phyloP scores from a whole-genome alignment of 139 green algal genomes.

The Ettlia oleoabundans region DNA sequence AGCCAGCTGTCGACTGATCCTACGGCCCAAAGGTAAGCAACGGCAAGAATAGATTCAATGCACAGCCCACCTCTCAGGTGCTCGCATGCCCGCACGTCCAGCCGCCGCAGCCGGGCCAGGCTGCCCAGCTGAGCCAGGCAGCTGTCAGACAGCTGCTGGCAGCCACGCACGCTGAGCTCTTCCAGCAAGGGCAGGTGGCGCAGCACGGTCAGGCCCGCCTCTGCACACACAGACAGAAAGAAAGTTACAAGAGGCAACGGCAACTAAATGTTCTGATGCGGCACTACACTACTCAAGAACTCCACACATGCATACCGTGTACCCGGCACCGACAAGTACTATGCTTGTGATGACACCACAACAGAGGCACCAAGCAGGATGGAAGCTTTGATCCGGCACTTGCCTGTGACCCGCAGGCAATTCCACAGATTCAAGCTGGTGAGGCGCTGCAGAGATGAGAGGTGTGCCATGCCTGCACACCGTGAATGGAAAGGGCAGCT shows the following conservation, averaged over 20 bases:
- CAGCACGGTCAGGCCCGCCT: slow-evolving; percentile 41
- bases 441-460: slow-evolving; percentile 34
- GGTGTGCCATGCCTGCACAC: slow-evolving; percentile 32
- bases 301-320: too few relatives aligned
- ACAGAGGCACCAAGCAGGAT: not conserved
- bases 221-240: too few relatives aligned
- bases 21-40: too few relatives aligned
- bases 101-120: slow-evolving; percentile 31
- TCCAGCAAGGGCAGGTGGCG: slow-evolving; percentile 4
- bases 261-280: too few relatives aligned
- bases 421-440: slow-evolving; percentile 53
- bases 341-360: not conserved
- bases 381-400: not conserved
- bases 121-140: slow-evolving; percentile 22
- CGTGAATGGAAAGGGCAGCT: not conserved
- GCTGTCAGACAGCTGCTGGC: slow-evolving; percentile 52
- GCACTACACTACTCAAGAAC: too few relatives aligned
- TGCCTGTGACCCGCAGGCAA: slow-evolving; percentile 47
- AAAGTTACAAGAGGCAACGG: too few relatives aligned
- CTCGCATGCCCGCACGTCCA: slow-evolving; percentile 61
- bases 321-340: too few relatives aligned
- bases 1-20: too few relatives aligned
- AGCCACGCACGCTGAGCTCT: slow-evolving; percentile 54
- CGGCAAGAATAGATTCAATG: too few relatives aligned
- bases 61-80: slow-evolving; percentile 51